Evolutionary conservation across 768 basidiomycete species (phyloP).

Genomic region (Mycena metata): DNA sequence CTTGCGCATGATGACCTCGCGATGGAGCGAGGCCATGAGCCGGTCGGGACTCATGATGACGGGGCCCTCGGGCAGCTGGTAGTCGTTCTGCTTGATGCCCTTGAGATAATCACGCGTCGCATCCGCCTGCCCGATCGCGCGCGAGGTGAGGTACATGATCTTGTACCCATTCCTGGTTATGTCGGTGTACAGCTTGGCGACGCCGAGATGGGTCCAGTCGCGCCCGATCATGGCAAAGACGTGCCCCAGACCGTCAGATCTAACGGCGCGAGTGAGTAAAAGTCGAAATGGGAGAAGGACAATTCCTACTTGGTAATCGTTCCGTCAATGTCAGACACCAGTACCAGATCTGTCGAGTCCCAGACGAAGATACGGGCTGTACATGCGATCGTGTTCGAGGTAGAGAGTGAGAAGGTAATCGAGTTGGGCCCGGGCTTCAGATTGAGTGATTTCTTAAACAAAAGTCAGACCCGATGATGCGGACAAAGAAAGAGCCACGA

Average conservation of each 20-base stretch:
- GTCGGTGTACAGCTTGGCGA: slow-evolving; percentile 97
- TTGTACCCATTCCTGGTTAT: slow-evolving; percentile 97
- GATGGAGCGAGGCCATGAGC: slow-evolving; percentile 92
- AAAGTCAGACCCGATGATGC: neutral
- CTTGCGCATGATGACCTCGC: slow-evolving; percentile 99
- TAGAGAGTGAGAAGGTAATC: slow-evolving; percentile 93
- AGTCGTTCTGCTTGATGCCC: slow-evolving; percentile 95
- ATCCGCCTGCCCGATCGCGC: slow-evolving; percentile 98
- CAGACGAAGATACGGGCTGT: slow-evolving; percentile 95
- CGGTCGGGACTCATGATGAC: slow-evolving; percentile 99
- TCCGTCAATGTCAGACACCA: slow-evolving; percentile 98
- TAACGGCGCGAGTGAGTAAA: slow-evolving; percentile 45
- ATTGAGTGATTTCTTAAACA: slow-evolving; percentile 82
- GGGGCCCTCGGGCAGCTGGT: slow-evolving; percentile 96
- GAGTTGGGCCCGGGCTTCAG: slow-evolving; percentile 90
- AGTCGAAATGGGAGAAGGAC: neutral
- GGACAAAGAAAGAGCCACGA: slow-evolving; percentile 43
- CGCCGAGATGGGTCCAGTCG: slow-evolving; percentile 98
- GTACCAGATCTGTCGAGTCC: slow-evolving; percentile 91
- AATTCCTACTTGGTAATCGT: slow-evolving; percentile 93
- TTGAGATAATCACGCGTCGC: slow-evolving; percentile 95
- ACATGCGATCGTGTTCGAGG: slow-evolving; percentile 85
- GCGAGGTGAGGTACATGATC: slow-evolving; percentile 96
- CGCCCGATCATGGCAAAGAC: slow-evolving; percentile 98
- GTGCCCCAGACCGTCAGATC: slow-evolving; percentile 96